Percentiles rank a stretch among this genome's conserved stretches.
These are phyloP conservation scores for Fusarium chaquense DNA, from an alignment of 2,329 filamentous ascomycete genomes.

Conservation along the genomic window DNA sequence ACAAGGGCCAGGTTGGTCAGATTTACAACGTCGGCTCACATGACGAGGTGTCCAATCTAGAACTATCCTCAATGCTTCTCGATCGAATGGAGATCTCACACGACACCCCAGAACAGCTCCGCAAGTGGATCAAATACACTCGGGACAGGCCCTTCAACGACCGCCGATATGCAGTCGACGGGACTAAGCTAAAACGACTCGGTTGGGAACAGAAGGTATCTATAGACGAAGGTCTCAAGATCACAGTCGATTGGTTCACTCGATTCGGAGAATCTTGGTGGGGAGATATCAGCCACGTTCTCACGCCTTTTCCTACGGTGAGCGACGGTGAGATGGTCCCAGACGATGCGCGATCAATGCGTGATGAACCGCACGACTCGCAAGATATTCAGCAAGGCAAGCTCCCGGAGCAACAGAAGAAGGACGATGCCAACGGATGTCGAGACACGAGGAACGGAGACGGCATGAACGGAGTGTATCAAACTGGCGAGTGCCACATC, in stretches of 20 bases:
- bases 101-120: constrained; percentile 64
- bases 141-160: constrained; percentile 85
- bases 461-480: constrained; percentile 13
- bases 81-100: constrained; percentile 69
- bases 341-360: constrained; percentile 56
- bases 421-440: constrained; percentile 24
- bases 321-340: constrained; percentile 67
- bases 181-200: constrained; percentile 72
- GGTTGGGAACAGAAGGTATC: constrained; percentile 77
- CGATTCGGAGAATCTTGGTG: constrained; percentile 76
- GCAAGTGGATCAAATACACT: constrained; percentile 78
- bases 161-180: constrained; percentile 78
- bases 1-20: constrained; percentile 79
- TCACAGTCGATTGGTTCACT: constrained; percentile 78
- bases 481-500: constrained; percentile 17
- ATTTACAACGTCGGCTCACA: constrained; percentile 86
- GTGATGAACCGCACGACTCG: constrained; percentile 51
- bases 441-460: constrained; percentile 20
- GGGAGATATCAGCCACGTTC: constrained; percentile 76
- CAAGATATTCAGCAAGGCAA: constrained; percentile 40
- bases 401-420: constrained; percentile 26
- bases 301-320: constrained; percentile 75
- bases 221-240: constrained; percentile 72
- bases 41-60: constrained; percentile 81
- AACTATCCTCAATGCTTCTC: constrained; percentile 75